phyloP scores from a whole-genome alignment of 2,329 filamentous ascomycete genomes.

The Hymenoscyphus fructigenus region DNA sequence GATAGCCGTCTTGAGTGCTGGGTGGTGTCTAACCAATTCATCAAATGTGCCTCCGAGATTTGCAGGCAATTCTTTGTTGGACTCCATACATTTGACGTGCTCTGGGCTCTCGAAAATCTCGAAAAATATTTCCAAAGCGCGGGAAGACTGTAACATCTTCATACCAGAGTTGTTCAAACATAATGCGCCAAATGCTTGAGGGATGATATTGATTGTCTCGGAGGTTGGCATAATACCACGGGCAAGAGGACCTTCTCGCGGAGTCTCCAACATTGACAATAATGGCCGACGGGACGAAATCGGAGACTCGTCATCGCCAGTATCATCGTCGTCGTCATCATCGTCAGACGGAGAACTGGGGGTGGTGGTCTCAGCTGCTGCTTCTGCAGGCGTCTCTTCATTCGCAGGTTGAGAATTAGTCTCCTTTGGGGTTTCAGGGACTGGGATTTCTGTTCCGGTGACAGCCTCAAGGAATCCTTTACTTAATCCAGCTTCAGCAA shows the following conservation, averaged over 20 bases:
- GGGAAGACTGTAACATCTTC: slow-evolving; percentile 80
- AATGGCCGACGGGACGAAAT: slow-evolving; percentile 53
- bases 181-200: slow-evolving; percentile 87
- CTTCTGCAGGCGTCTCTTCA: slow-evolving; percentile 33
- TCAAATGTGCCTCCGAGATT: slow-evolving; percentile 85
- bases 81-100: slow-evolving; percentile 81
- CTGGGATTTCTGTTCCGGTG: slow-evolving; percentile 50
- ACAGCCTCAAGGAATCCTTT: slow-evolving; percentile 82
- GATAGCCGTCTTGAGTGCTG: slow-evolving; percentile 75
- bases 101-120: slow-evolving; percentile 94
- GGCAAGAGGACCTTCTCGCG: slow-evolving; percentile 51
- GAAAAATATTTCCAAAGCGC: slow-evolving; percentile 82
- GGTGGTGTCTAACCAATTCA: slow-evolving; percentile 91
- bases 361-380: slow-evolving; percentile 31
- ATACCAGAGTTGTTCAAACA: slow-evolving; percentile 87
- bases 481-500: slow-evolving; percentile 90
- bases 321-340: slow-evolving; percentile 39
- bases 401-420: slow-evolving; percentile 8
- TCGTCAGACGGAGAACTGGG: slow-evolving; percentile 30
- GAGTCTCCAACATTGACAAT: slow-evolving; percentile 47
- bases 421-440: slow-evolving; percentile 33
- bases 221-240: slow-evolving; percentile 79
- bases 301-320: slow-evolving; percentile 43
- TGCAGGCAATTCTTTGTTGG: slow-evolving; percentile 69
- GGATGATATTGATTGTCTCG: slow-evolving; percentile 85